Evolutionary conservation across 2,329 filamentous ascomycete genomes (phyloP), one percentile per base, ranked within the genome.

Genomic region (Aspergillus cejpii): DNA sequence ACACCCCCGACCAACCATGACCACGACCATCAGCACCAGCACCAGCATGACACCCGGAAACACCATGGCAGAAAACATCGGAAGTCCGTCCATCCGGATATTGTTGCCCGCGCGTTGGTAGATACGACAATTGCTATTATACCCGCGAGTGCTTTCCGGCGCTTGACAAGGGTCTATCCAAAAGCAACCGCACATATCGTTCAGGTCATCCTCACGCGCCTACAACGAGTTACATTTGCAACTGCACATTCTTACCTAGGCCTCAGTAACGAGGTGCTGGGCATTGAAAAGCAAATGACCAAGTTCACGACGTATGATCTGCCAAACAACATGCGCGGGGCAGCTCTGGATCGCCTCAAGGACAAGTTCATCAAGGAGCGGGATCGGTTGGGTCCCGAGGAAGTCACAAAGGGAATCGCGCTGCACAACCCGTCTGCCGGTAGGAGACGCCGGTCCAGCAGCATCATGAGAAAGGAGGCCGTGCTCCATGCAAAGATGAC

Each of bases 121-220:
- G 94, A 98, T 62, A 98, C 92, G 0, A 98, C 94, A 0, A 96
- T 98, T 66, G 92, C 92, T 5, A 94, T 98, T 52, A 98, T 98
- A 45, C 94, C 94, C 1, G 92, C 92, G 1, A 95, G 89, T 62
- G 94, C 92, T 3, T 98, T 98, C 58, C 82, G 89, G 42, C 83
- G 94, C 6, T 74, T 98, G 41, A 98, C 94, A 40, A 82, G 87
- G 60, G 84, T 96, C 19, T 98, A 97, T 57, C 92, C 92, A 7
- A 94, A 94, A 70, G 90, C 94, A 7, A 96, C 92, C 2, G 85
- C 92, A 1, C 94, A 98, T 60, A 97, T 98, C 52, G 89, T 98
- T 5, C 92, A 98, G 62, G 91, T 98, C 37, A 98, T 98, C 49
- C 71, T 98, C 24, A 96, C 94, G 2, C 80, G 94, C 39, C 83